phyloP scores from a whole-genome alignment of 495 filamentous ascomycete genomes.

The Penicillium manginii region DNA sequence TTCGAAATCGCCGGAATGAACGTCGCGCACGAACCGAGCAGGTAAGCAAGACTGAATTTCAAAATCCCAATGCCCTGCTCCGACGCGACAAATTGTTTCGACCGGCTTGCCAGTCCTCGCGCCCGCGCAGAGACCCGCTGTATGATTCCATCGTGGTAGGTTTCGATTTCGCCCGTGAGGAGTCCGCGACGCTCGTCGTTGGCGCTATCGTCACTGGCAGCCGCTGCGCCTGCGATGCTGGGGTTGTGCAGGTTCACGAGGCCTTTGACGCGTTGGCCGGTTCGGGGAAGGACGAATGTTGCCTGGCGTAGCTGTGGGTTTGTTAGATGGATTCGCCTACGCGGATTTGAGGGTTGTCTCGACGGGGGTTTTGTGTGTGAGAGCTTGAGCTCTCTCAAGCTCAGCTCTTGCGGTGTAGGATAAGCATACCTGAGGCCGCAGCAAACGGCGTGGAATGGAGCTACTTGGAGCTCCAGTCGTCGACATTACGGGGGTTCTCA shows the following conservation, averaged over 20 bases:
- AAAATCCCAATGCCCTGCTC: constrained; percentile 73
- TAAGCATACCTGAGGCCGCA: constrained; percentile 43
- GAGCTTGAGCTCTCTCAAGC: not conserved
- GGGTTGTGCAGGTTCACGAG: constrained; percentile 50
- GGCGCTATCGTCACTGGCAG: constrained; percentile 13
- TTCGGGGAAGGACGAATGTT: constrained; percentile 55
- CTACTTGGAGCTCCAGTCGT: constrained; percentile 39
- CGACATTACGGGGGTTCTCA: constrained; percentile 32
- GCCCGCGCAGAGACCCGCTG: constrained; percentile 15
- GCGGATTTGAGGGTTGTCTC: not conserved
- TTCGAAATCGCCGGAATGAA: constrained; percentile 75
- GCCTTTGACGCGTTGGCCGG: constrained; percentile 57
- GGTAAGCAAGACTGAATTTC: constrained; percentile 93
- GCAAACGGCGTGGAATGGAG: constrained; percentile 36
- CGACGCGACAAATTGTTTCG: constrained; percentile 50
- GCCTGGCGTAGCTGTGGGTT: constrained; percentile 53
- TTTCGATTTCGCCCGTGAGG: constrained; percentile 36
- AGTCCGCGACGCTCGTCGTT: constrained; percentile 46
- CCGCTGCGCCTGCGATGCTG: not conserved
- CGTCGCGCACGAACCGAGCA: constrained; percentile 85
- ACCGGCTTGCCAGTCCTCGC: constrained; percentile 17
- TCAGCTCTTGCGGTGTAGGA: not conserved
- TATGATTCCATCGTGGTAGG: constrained; percentile 18
- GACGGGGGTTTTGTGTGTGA: not conserved
- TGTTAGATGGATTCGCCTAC: constrained; percentile 5